Base-by-base conservation (phyloP, 2,329 filamentous ascomycete species). In the Basipetospora chlamydospora region DNA sequence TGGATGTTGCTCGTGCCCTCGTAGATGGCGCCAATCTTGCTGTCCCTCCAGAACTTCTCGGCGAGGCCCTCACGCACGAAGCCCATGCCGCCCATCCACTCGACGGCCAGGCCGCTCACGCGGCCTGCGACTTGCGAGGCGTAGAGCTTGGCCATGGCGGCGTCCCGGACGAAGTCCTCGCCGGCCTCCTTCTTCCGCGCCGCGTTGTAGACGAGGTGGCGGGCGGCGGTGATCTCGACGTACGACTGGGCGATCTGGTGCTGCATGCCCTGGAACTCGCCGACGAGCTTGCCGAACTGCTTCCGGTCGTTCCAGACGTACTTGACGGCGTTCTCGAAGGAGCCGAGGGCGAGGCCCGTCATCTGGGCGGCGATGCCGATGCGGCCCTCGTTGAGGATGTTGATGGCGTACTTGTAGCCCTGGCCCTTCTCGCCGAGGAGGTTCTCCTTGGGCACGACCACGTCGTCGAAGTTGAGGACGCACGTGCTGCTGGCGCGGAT, bases 71-170 rank as follows among this genome's bases (percentile, higher is more conserved):
- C 90, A 30, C 90, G 69, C 12, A 98, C 90, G 50, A 98, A 98
- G 31, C 90, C 90, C 90, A 98, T 96, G 42, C 90, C 90, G 33
- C 90, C 90, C 88, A 96, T 96, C 90, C 90, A 98, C 63, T 98
- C 90, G 20, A 98, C 76, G 0, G 88, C 90, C 33, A 81, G 70
- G 6, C 87, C 77, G 38, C 80, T 81, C 15, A 98, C 88, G 38
- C 75, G 77, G 15, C 83, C 82, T 0, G 90, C 90, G 22, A 98
- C 85, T 61, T 98, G 90, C 4, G 83, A 90, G 3, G 90, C 77
- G 56, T 82, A 94, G 38, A 98, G 70, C 68, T 98, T 98, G 37
- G 90, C 90, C 90, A 98, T 98, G 48, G 90, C 90, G 8, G 90
- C 90, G 52, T 98, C 90, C 56, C 73, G 74, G 49, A 96, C 87